A percentile compares a stretch with the other conserved stretches of the same genome.
Conservation (phyloP, 192 early-diverging fungal species). For the Thoreauomyces humboldtii region DNA sequence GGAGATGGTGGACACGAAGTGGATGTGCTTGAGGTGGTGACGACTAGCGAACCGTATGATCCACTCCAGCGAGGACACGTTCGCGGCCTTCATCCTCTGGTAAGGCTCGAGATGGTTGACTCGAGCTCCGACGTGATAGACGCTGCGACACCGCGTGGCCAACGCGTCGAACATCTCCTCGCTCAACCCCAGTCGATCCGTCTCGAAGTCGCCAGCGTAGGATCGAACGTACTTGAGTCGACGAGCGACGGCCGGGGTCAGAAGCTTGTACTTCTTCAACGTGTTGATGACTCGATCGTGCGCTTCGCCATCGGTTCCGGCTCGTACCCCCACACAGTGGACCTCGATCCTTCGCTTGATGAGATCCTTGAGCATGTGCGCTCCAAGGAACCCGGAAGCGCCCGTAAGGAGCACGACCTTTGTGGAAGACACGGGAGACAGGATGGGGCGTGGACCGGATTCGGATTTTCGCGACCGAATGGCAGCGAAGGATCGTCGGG, state of each 20-base stretch:
- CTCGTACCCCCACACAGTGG: not conserved
- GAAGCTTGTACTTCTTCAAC: not conserved
- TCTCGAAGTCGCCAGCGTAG: not conserved
- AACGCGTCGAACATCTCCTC: not conserved
- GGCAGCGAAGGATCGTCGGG: slow-evolving; percentile 2
- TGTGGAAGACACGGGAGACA: not conserved
- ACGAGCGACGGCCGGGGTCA: not conserved
- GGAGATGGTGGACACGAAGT: no score
- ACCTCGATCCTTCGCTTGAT: not conserved
- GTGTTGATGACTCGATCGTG: not conserved
- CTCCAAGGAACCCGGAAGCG: not conserved
- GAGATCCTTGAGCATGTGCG: slow-evolving; percentile 2
- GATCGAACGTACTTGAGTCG: not conserved
- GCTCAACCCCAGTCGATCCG: not conserved
- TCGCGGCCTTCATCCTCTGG: not conserved
- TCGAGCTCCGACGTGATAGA: not conserved
- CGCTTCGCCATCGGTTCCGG: not conserved
- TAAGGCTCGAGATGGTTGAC: not conserved
- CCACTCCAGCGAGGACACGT: no score
- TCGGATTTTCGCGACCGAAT: not conserved
- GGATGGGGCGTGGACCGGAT: not conserved
- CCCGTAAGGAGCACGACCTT: not conserved
- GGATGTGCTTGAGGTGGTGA: no score
- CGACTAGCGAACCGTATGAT: no score
- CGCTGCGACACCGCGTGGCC: not conserved